A percentile compares a stretch with the other conserved stretches of the same genome.
Conservation (phyloP, 805 yeast genomes). For the Brettanomyces naardenensis region DNA sequence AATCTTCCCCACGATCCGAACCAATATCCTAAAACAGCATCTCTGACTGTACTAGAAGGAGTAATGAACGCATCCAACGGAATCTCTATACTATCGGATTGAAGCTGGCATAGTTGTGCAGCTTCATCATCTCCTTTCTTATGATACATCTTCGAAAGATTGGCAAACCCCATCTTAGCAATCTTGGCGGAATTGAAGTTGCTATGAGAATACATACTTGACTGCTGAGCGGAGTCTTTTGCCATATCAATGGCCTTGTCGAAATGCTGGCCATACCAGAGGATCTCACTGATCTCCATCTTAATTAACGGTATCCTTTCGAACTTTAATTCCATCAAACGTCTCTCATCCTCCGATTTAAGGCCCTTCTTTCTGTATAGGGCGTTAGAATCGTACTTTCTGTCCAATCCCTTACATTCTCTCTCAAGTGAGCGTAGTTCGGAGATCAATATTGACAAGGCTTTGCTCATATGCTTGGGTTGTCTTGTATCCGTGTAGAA, state of each 20-base stretch:
- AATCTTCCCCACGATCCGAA: constrained; percentile 29
- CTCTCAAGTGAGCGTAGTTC: constrained; percentile 24
- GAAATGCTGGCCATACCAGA: constrained; percentile 28
- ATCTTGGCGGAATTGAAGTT: constrained; percentile 31
- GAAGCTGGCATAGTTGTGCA: constrained; percentile 17
- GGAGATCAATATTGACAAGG: constrained; percentile 30
- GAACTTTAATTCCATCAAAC: constrained; percentile 19
- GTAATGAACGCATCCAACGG: constrained; percentile 23
- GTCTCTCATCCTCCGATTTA: constrained; percentile 11
- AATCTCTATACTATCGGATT: constrained; percentile 21
- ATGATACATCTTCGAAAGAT: constrained; percentile 28
- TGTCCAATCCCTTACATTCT: constrained; percentile 15
- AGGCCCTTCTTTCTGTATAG: constrained; percentile 10
- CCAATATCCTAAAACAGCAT: constrained; percentile 25
- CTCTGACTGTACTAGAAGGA: constrained; percentile 18
- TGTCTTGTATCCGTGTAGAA: constrained; percentile 21
- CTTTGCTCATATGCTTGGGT: constrained; percentile 12
- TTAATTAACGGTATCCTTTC: constrained; percentile 31
- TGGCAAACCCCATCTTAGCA: constrained; percentile 28
- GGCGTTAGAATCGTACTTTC: constrained; percentile 9
- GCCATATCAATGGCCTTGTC: constrained; percentile 33
- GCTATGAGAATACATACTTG: constrained; percentile 23
- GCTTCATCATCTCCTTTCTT: constrained; percentile 22
- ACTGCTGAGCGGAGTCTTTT: constrained; percentile 28
- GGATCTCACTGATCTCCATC: constrained; percentile 34